These are phyloP conservation scores for Citrullus colocynthis DNA, from an alignment of 306 rosid species.

Conservation along the genomic window DNA sequence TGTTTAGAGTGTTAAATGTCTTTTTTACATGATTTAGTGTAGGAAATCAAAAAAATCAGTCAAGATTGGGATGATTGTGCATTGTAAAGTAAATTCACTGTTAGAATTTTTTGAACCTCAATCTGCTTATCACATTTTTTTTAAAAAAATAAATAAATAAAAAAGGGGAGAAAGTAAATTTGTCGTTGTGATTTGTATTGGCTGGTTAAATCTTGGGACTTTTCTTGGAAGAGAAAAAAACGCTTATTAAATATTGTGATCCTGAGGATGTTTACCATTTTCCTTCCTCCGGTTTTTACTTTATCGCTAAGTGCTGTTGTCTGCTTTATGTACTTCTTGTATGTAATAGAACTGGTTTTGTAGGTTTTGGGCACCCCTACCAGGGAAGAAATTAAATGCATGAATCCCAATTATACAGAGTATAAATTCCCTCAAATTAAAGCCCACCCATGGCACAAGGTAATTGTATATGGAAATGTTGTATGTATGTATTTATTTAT, in stretches of 20 bases:
- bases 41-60: background rate
- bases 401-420: slow-evolving; percentile 97
- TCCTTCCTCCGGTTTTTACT: background rate
- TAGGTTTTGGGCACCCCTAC: slow-evolving; percentile 97
- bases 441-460: slow-evolving; percentile 99
- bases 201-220: background rate
- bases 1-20: background rate
- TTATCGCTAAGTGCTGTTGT: background rate
- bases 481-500: background rate
- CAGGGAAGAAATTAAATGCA: slow-evolving; percentile 96
- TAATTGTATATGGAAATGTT: slow-evolving; percentile 9
- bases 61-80: background rate
- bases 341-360: slow-evolving; percentile 6
- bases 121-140: background rate
- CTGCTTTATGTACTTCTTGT: background rate
- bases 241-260: background rate
- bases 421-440: slow-evolving; percentile 96
- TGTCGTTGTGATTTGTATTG: background rate
- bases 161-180: background rate
- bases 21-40: background rate
- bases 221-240: background rate
- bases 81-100: background rate
- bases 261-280: background rate
- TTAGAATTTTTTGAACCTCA: background rate
- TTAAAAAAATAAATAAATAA: too few relatives aligned